Conservation (phyloP, 441 rosid species). For the Erodium chrysanthum region DNA sequence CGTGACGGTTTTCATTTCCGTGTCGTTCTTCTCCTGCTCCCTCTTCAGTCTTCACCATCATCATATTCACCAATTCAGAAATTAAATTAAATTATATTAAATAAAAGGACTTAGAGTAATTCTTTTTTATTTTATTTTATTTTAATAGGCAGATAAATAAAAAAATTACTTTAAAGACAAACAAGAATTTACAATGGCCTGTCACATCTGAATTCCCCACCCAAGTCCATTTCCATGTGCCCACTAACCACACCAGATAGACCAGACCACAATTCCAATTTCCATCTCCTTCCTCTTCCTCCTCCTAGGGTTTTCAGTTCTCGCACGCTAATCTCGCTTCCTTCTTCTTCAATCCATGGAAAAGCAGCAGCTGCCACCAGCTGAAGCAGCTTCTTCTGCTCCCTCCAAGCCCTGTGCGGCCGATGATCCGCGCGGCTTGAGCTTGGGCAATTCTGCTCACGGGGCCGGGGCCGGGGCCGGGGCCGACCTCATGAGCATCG, state of each 20-base stretch:
- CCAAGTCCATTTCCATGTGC: slow-evolving; percentile 36
- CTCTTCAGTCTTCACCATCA: background rate
- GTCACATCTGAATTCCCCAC: slow-evolving; percentile 37
- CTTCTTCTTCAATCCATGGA: background rate
- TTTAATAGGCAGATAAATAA: background rate
- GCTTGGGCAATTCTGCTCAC: background rate
- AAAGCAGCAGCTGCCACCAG: background rate
- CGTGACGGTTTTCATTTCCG: background rate
- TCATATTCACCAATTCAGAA: background rate
- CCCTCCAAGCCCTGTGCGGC: background rate
- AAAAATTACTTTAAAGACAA: background rate
- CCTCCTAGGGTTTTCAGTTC: slow-evolving; percentile 44
- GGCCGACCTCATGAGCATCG: slow-evolving; percentile 39
- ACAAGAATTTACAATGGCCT: slow-evolving; percentile 32
- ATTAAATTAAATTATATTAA: background rate
- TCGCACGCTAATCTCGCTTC: slow-evolving; percentile 3
- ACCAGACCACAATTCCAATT: slow-evolving; percentile 26
- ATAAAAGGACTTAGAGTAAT: background rate
- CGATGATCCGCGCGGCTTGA: background rate
- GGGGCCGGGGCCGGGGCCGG: slow-evolving; percentile 10
- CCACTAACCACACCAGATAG: slow-evolving; percentile 28
- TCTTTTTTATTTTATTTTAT: background rate
- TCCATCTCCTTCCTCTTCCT: slow-evolving; percentile 6
- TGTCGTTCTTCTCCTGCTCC: background rate
- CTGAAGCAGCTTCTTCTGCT: background rate